Base-by-base conservation (phyloP, 2,329 filamentous ascomycete species). In the Plenodomus tracheiphilus region DNA sequence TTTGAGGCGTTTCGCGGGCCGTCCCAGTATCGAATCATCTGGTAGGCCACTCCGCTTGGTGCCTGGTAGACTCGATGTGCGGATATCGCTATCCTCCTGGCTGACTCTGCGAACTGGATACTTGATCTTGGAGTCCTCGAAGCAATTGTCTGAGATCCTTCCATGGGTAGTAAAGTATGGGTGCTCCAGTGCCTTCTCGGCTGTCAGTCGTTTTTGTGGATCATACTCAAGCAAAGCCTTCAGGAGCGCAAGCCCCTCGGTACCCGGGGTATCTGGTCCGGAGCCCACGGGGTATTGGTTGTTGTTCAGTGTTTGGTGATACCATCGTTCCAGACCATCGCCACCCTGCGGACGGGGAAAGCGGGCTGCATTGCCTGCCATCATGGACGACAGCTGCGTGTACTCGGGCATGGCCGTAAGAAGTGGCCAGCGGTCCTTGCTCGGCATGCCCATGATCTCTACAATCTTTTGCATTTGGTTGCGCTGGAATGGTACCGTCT, bases 391-490 rank as follows among this genome's bases (percentile, higher is more conserved):
- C 4, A 96, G 79, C 58, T 94, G 88, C 32, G 75, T 75, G 65
- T 89, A 96, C 74, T 99, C 94, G 0, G 91, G 91, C 88, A 96
- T 96, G 34, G 86, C 83, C 1, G 84, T 78, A 2, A 99, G 77
- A 21, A 93, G 80, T 0, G 92, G 90, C 94, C 94, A 99, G 20
- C 85, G 84, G 41, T 96, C 89, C 64, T 93, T 93, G 6, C 84
- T 90, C 0, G 94, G 94, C 58, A 96, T 77, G 22, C 94, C 94
- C 78, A 99, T 87, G 54, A 99, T 91, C 68, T 99, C 94, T 32
- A 96, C 90, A 62, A 99, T 99, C 75, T 96, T 97, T 68, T 94
- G 91, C 93, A 99, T 97, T 75, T 99, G 94, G 65, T 97, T 97
- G 13, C 92, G 85, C 73, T 99, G 94, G 62, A 99, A 99, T 0